Base-by-base conservation (phyloP, 805 yeast genomes). In the Candida sakaeoensis region DNA sequence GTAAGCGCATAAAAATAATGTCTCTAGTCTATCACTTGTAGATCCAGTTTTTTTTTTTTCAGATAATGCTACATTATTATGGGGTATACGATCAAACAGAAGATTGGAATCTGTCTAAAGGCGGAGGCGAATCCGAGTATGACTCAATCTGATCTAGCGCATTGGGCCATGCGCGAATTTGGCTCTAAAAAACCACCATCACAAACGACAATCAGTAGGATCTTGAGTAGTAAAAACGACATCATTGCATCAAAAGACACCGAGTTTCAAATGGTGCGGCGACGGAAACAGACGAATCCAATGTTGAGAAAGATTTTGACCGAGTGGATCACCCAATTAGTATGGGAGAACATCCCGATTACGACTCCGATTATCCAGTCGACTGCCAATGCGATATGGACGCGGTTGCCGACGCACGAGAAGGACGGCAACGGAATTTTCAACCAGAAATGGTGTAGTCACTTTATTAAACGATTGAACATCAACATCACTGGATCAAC, bases 291-390 rank as follows among this genome's bases (percentile, higher is more conserved):
- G n/a, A 57, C 71, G 35, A 77, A 77, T 47, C 72, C 76, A 8
- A 53, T 80, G 17, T 64, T 80, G 10, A 58, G 85, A 26, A 70
- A 72, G 33, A 78, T 80, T n/a, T 55, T 80, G 31, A 72, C 78
- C n/a, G 85, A 80, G 53, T 80, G 85, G 85, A 75, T 80, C 29
- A 71, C 80, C 0, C 85, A 80, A 52, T 76, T 80, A 17, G 72
- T 73, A 2, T 80, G 86, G 85, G 81, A 77, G 51, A 75, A 72
- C 35, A 76, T 79, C 25, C 85, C 85, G 2, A 72, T 80, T 2
- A 75, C 84, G 1, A 72, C 81, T 0, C 83, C 84, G 1, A 77
- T 79, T 13, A 67, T 80, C 27, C 81, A 78, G 48, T 75, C 74
- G 54, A 76, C 85, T 2, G 84, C 86, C 3, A 68, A 72, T 32